These are phyloP conservation scores for Eurotiales sp. DNA, from an alignment of 2,329 filamentous ascomycete genomes.

Conservation along the genomic window DNA sequence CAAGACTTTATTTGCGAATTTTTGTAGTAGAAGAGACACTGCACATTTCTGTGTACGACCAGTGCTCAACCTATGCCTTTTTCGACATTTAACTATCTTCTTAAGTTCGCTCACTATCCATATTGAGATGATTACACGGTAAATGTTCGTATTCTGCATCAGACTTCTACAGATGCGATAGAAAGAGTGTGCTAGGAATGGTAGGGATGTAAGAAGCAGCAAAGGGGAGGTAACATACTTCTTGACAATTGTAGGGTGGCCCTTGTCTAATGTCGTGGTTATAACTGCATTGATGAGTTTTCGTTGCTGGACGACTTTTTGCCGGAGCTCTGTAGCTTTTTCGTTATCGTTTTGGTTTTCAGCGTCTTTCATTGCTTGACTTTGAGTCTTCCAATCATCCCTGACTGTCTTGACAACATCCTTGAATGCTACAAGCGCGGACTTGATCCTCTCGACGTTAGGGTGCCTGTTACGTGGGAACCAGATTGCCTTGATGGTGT, in stretches of 20 bases:
- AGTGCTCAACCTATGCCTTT: constrained; percentile 11
- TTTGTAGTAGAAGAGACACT: constrained; percentile 7
- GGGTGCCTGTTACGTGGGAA: constrained; percentile 50
- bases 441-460: constrained; percentile 51
- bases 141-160: constrained; percentile 33
- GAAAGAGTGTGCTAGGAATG: constrained; percentile 23
- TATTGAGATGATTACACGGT: constrained; percentile 33
- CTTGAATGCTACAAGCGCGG: constrained; percentile 55
- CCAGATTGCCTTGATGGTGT: constrained; percentile 61
- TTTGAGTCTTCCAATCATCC: constrained; percentile 59
- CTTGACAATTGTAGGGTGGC: constrained; percentile 45
- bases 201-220: constrained; percentile 11
- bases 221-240: constrained; percentile 42
- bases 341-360: constrained; percentile 54
- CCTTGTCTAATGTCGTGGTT: constrained; percentile 39
- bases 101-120: constrained; percentile 23
- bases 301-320: constrained; percentile 55
- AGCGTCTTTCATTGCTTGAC: constrained; percentile 53
- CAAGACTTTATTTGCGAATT: constrained; percentile 11
- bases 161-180: constrained; percentile 30
- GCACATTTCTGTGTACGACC: constrained; percentile 8
- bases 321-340: constrained; percentile 53
- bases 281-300: constrained; percentile 53
- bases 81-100: constrained; percentile 14
- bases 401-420: constrained; percentile 58